Evolutionary conservation across 2,329 filamentous ascomycete species (phyloP).

Genomic region (Podosphaera xanthii): DNA sequence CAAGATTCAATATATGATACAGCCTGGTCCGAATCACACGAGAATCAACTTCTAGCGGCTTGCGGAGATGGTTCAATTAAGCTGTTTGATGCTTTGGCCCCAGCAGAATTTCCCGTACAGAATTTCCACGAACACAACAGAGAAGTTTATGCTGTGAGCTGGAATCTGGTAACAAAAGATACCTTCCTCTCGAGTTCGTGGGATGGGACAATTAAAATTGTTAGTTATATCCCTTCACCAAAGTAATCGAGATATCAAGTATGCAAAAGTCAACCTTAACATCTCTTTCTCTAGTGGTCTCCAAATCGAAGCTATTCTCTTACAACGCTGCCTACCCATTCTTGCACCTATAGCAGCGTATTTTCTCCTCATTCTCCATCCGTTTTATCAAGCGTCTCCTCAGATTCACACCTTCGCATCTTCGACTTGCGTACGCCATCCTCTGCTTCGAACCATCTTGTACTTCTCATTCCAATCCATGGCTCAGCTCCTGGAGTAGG

Average conservation of each 20-base stretch:
- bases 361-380: conserved; percentile 77
- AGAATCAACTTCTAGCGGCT: conserved; percentile 75
- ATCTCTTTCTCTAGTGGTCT: conserved; percentile 39
- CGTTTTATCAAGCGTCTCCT: conserved; percentile 67
- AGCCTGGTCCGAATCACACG: conserved; percentile 87
- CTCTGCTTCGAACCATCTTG: conserved; percentile 71
- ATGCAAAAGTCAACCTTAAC: too few species aligned
- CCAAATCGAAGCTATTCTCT: conserved; percentile 54
- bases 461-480: conserved; percentile 64
- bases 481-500: conserved; percentile 21
- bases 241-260: not conserved
- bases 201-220: conserved; percentile 88
- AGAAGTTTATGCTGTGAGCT: conserved; percentile 79
- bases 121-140: conserved; percentile 85
- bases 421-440: conserved; percentile 81
- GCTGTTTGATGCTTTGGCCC: conserved; percentile 63
- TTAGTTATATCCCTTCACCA: conserved; percentile 16
- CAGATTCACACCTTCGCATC: conserved; percentile 70
- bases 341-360: conserved; percentile 79
- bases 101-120: conserved; percentile 59
- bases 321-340: conserved; percentile 71
- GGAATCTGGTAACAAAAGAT: conserved; percentile 81
- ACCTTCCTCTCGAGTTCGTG: conserved; percentile 80
- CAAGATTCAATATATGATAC: conserved; percentile 93
- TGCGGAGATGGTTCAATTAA: conserved; percentile 89